These are phyloP conservation scores for Ajuga reptans DNA, from an alignment of 305 asterid species.

Conservation along the genomic window DNA sequence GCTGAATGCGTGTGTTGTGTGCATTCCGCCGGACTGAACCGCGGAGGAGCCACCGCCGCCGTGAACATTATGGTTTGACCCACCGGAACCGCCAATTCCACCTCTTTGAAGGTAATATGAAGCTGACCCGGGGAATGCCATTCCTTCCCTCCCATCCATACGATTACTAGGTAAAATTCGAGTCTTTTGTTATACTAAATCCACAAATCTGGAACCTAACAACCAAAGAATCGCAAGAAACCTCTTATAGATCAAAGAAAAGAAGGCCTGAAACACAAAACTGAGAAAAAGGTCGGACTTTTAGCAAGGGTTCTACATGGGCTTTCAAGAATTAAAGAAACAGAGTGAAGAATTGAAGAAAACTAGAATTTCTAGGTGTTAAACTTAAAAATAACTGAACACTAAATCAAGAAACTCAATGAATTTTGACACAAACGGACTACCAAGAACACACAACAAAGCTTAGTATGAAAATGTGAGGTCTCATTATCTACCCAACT, in stretches of 20 bases:
- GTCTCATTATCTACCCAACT: constrained; percentile 21
- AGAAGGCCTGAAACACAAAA: not conserved
- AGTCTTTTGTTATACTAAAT: constrained; percentile 14
- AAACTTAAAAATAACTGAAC: not conserved
- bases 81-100: constrained; percentile 34
- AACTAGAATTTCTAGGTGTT: not conserved
- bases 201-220: constrained; percentile 23
- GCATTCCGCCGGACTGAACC: constrained; percentile 30
- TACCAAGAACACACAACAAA: constrained; percentile 27
- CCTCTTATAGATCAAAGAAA: constrained; percentile 12
- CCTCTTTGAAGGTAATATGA: constrained; percentile 54
- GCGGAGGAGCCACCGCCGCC: constrained; percentile 27
- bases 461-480: constrained; percentile 33
- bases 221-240: constrained; percentile 15
- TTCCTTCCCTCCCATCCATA: constrained; percentile 74
- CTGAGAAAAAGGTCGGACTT: not conserved
- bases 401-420: not conserved
- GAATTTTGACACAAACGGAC: constrained; percentile 29
- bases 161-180: constrained; percentile 34
- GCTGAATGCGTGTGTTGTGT: constrained; percentile 33
- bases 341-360: not conserved
- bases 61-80: constrained; percentile 23
- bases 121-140: constrained; percentile 50
- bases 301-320: constrained; percentile 43
- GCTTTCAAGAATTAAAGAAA: constrained; percentile 28